Evolutionary conservation across 2,329 filamentous ascomycete genomes (phyloP), one percentile per base, ranked within the genome.

Genomic region (Fusarium bactridioides): DNA sequence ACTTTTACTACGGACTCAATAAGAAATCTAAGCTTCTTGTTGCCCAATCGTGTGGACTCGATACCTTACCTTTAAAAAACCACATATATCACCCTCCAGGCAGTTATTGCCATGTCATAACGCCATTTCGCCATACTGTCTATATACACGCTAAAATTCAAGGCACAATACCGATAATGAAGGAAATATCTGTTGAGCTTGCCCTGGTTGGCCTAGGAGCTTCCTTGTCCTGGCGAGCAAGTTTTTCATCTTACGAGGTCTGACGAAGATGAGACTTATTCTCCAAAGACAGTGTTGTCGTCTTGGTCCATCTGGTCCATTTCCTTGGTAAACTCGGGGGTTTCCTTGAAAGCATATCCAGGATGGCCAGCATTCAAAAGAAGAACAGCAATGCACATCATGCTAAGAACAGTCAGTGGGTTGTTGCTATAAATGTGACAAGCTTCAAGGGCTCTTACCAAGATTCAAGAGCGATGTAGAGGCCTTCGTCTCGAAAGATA

Each of bases 401-500:
- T 66, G 27, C 74, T 76, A 7, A 10, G n/a, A 9, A 50, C 4
- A 51, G 60, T 76, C 8, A 75, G 72, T 15, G 56, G 31, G 29
- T 27, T 12, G 10, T 9, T 44, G 25, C 23, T n/a, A 11, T 25
- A 21, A 35, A 16, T 15, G 15, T 18, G 11, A 27, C 6, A n/a
- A 7, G 21, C 25, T 47, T 19, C 37, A 11, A 41, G 9, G 7
- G 18, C 18, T 53, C 74, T 60, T 69, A 78, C 76, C 61, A 68
- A 21, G 74, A 76, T 48, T 78, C 76, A 18, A 78, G 74, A 10
- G 58, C 76, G 19, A 78, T 77, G 19, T 75, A 78, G 7, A 78
- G 70, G 10, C 51, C 59, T 41, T 78, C 73, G 16, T 78, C 65
- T 47, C 76, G 67, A 59, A 78, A 78, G 12, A 76, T 60, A 21